These are phyloP conservation scores for Millerozyma miso DNA, from an alignment of 805 yeast genomes.

Conservation along the genomic window DNA sequence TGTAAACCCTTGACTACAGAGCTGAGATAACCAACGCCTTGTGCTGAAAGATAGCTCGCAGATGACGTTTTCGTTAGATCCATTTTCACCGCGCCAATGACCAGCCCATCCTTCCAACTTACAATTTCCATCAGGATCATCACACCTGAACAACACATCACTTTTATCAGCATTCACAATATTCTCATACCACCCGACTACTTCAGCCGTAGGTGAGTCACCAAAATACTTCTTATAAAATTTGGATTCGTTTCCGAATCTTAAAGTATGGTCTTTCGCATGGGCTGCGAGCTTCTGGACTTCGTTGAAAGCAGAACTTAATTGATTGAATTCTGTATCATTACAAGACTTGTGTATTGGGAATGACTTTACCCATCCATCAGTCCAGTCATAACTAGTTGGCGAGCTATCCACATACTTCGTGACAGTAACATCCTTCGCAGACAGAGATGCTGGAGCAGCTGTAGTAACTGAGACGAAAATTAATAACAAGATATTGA, in stretches of 20 bases:
- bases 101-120: constrained; percentile 33
- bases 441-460: constrained; percentile 2
- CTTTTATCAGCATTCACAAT: constrained; percentile 29
- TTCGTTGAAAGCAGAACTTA: constrained; percentile 23
- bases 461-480: background rate
- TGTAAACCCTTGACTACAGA: constrained; percentile 34
- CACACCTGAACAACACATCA: constrained; percentile 34
- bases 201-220: constrained; percentile 29
- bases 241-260: constrained; percentile 27
- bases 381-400: constrained; percentile 11
- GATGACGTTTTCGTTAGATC: constrained; percentile 34
- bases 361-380: constrained; percentile 9
- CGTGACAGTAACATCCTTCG: constrained; percentile 5
- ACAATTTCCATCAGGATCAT: constrained; percentile 36
- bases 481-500: background rate
- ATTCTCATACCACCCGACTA: constrained; percentile 31
- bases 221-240: constrained; percentile 35
- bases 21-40: constrained; percentile 23
- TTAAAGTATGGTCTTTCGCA: constrained; percentile 32
- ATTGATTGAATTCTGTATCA: constrained; percentile 12
- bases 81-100: constrained; percentile 32
- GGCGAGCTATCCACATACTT: constrained; percentile 4
- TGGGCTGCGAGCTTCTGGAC: constrained; percentile 25
- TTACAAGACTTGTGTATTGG: constrained; percentile 15
- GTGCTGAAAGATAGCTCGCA: constrained; percentile 35